Evolutionary conservation across 2,329 filamentous ascomycete species (phyloP).

Genomic region (Fusarium praegraminearum): DNA sequence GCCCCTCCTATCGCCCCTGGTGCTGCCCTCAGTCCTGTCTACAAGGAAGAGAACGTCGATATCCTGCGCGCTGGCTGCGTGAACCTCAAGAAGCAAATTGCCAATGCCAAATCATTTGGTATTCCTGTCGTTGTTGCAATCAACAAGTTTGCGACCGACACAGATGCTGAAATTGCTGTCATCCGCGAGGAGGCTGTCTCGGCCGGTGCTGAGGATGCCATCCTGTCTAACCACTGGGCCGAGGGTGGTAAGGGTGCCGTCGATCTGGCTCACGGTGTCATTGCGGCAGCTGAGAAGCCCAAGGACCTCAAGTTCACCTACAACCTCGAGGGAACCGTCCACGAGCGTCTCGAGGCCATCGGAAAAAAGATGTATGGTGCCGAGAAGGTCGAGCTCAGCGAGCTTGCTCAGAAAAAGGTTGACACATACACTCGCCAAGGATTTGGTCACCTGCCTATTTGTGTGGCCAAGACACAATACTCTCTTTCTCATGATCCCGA

Average conservation of each 20-base stretch:
- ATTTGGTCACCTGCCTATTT: constrained; percentile 92
- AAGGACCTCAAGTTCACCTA: constrained; percentile 93
- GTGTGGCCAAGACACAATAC: constrained; percentile 98
- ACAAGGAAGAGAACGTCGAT: constrained; percentile 93
- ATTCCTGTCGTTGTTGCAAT: constrained; percentile 96
- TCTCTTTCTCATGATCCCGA: constrained; percentile 92
- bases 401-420: constrained; percentile 94
- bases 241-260: constrained; percentile 92
- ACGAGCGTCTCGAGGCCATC: constrained; percentile 91
- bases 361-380: constrained; percentile 96
- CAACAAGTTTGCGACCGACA: constrained; percentile 96
- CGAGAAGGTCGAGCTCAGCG: constrained; percentile 88
- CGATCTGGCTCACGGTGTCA: constrained; percentile 87
- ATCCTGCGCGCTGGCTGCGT: constrained; percentile 90
- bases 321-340: constrained; percentile 79
- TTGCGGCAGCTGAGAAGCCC: constrained; percentile 83
- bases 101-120: constrained; percentile 89
- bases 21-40: constrained; percentile 85
- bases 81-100: constrained; percentile 95
- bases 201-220: constrained; percentile 92
- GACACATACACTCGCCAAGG: constrained; percentile 94
- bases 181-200: constrained; percentile 91
- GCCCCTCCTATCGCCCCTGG: constrained; percentile 94
- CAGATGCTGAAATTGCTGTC: constrained; percentile 88
- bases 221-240: constrained; percentile 96